phyloP scores from a whole-genome alignment of 164 flowering plant species.

The Platanus orientalis region DNA sequence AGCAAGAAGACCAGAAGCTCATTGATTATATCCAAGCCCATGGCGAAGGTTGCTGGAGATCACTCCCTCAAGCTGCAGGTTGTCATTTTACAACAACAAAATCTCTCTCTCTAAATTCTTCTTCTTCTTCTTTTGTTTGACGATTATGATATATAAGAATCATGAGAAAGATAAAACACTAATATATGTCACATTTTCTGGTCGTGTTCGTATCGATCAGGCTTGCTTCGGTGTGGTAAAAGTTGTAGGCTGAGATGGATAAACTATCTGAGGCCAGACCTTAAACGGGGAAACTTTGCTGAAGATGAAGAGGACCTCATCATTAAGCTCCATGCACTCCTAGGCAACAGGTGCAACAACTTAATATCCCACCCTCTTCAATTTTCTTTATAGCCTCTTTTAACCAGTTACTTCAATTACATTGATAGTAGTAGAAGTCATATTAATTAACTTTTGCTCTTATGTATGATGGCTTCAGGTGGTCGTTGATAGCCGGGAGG shows the following conservation, averaged over 20 bases:
- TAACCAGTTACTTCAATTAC: too few relatives aligned
- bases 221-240: constrained; percentile 61
- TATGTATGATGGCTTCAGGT: constrained; percentile 23
- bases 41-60: constrained; percentile 67
- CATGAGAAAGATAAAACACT: not conserved
- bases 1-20: constrained; percentile 66
- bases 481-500: constrained; percentile 71
- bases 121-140: not conserved
- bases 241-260: constrained; percentile 71
- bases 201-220: constrained; percentile 18
- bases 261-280: constrained; percentile 63
- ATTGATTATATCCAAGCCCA: constrained; percentile 42
- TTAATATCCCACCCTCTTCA: not conserved
- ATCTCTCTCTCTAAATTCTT: not conserved
- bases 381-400: too few relatives aligned
- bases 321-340: constrained; percentile 73
- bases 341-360: constrained; percentile 52
- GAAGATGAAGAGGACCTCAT: constrained; percentile 80
- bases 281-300: constrained; percentile 59
- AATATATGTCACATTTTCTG: not conserved
- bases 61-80: constrained; percentile 70
- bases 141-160: not conserved
- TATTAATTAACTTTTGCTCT: too few relatives aligned
- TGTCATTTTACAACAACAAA: not conserved
- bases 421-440: too few relatives aligned